Evolutionary conservation across 768 basidiomycete species (phyloP).

Genomic region (Lactifluus piperatus): DNA sequence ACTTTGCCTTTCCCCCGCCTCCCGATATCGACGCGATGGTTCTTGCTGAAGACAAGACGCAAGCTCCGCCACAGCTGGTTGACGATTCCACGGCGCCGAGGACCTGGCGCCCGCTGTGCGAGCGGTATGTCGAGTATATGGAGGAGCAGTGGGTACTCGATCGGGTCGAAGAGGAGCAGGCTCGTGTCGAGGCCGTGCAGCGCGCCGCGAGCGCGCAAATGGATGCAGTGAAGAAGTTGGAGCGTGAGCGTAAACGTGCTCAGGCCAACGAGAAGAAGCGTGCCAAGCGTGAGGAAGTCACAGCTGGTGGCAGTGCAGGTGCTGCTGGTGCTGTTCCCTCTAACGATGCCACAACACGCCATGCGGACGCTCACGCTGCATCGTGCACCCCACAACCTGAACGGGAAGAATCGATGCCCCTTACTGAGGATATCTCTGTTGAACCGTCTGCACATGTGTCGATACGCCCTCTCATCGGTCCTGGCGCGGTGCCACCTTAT

Average conservation of each 20-base stretch:
- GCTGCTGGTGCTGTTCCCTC: neutral
- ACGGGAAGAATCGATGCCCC: constrained; percentile 7
- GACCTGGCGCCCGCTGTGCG: constrained; percentile 72
- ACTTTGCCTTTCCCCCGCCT: constrained; percentile 76
- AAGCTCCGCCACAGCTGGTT: constrained; percentile 23
- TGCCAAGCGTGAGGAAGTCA: constrained; percentile 31
- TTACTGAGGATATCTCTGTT: neutral
- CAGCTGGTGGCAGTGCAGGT: neutral
- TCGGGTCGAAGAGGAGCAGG: constrained; percentile 63
- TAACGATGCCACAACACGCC: neutral
- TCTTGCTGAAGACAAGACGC: constrained; percentile 25
- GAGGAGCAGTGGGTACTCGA: constrained; percentile 76
- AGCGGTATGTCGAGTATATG: constrained; percentile 82
- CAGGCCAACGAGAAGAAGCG: constrained; percentile 46
- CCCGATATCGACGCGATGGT: constrained; percentile 65
- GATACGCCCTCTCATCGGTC: constrained; percentile 9
- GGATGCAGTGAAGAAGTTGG: constrained; percentile 56
- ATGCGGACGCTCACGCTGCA: neutral
- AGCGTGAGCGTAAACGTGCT: constrained; percentile 39
- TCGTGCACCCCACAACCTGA: constrained; percentile 13
- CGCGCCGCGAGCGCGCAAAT: constrained; percentile 49
- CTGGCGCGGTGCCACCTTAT: constrained; percentile 8
- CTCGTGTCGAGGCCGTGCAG: constrained; percentile 33
- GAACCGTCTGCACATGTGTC: neutral
- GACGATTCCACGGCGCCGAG: constrained; percentile 22